Conservation (phyloP, 176 grass and related monocot species). For the Melocanna baccifera region DNA sequence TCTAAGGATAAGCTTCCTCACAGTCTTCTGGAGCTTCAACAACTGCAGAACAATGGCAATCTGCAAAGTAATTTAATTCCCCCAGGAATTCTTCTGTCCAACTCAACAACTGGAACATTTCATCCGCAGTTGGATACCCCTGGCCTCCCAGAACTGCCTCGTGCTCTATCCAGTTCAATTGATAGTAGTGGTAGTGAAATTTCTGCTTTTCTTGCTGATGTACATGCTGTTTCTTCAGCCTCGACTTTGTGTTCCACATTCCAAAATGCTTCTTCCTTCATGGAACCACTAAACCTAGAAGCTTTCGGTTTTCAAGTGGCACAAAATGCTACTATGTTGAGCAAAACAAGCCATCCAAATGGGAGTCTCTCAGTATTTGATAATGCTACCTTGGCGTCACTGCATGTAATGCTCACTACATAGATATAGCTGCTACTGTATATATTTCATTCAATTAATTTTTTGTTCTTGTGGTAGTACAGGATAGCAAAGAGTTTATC, state of each 20-base stretch:
- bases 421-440: background rate
- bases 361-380: slow-evolving; percentile 29
- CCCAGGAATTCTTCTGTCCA: slow-evolving; percentile 21
- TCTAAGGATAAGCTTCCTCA: slow-evolving; percentile 21
- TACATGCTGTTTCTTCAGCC: slow-evolving; percentile 50
- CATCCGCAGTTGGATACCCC: slow-evolving; percentile 28
- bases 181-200: slow-evolving; percentile 53
- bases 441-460: slow-evolving; percentile 8
- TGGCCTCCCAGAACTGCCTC: slow-evolving; percentile 39
- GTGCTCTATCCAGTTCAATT: slow-evolving; percentile 53
- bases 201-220: slow-evolving; percentile 51
- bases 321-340: slow-evolving; percentile 34
- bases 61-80: slow-evolving; percentile 29
- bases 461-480: slow-evolving; percentile 16
- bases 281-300: slow-evolving; percentile 44
- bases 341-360: slow-evolving; percentile 31
- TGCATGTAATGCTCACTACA: slow-evolving; percentile 35
- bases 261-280: slow-evolving; percentile 41
- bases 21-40: slow-evolving; percentile 35
- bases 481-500: slow-evolving; percentile 50
- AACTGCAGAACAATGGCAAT: slow-evolving; percentile 27
- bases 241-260: slow-evolving; percentile 41
- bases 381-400: slow-evolving; percentile 31
- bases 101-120: slow-evolving; percentile 35
- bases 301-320: slow-evolving; percentile 41